Percentiles rank a stretch among this genome's conserved stretches.
phyloP scores from a whole-genome alignment of 2,329 filamentous ascomycete genomes.

The Cytospora piceicola region DNA sequence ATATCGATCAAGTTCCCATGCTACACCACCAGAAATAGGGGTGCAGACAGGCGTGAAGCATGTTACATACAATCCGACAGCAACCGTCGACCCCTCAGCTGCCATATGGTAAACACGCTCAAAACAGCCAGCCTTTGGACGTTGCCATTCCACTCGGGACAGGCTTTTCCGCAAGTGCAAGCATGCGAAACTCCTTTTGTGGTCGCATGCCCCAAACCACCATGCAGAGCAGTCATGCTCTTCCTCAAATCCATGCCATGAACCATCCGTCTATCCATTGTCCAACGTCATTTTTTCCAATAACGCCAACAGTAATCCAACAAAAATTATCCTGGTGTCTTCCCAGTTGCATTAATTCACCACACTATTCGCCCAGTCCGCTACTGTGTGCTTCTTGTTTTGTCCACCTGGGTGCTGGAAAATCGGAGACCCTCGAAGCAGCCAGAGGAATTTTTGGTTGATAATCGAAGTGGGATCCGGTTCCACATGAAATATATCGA shows the following conservation, averaged over 20 bases:
- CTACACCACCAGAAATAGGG: neutral
- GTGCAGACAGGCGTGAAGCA: neutral
- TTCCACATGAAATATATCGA: neutral
- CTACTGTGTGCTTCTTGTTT: neutral
- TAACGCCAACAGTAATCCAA: slow-evolving; percentile 16
- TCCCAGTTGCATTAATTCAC: slow-evolving; percentile 2
- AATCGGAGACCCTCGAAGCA: neutral
- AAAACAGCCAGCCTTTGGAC: neutral
- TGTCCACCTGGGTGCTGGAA: neutral
- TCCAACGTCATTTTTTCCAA: neutral
- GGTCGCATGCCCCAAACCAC: neutral
- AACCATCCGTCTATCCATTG: neutral
- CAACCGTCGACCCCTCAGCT: neutral
- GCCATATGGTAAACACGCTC: neutral
- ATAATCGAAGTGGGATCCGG: neutral
- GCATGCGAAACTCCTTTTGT: neutral
- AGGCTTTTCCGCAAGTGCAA: neutral
- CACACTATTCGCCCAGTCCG: neutral
- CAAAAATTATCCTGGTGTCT: slow-evolving; percentile 8
- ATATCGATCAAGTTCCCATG: neutral
- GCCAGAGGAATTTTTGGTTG: neutral
- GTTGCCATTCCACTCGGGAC: neutral
- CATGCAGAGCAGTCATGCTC: neutral
- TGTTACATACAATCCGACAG: slow-evolving; percentile 6
- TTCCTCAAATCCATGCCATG: neutral